A percentile compares a stretch with the other conserved stretches of the same genome.
phyloP scores from a whole-genome alignment of 257 asterid species.

The Jacaranda copaia region DNA sequence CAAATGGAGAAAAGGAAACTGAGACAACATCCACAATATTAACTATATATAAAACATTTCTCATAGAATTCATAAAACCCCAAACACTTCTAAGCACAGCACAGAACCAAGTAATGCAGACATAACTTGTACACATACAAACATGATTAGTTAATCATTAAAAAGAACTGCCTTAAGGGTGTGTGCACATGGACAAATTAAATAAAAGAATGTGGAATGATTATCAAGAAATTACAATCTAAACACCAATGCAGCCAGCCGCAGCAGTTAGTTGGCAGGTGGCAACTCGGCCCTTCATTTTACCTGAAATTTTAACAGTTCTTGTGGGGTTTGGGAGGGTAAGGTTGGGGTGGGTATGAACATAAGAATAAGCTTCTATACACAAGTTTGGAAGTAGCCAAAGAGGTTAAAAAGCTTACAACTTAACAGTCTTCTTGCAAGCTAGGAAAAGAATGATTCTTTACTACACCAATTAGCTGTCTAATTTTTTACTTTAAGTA shows the following conservation, averaged over 20 bases:
- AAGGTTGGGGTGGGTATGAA: neutral
- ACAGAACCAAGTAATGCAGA: neutral
- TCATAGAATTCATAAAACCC: neutral
- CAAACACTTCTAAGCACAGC: slow-evolving; percentile 18
- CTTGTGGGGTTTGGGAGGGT: neutral
- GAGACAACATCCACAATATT: neutral
- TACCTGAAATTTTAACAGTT: slow-evolving; percentile 32
- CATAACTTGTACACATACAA: neutral
- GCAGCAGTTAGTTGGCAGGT: slow-evolving; percentile 23
- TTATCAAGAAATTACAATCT: slow-evolving; percentile 9
- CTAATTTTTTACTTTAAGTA: slow-evolving; percentile 31
- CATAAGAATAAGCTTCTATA: neutral
- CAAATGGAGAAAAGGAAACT: slow-evolving; percentile 12
- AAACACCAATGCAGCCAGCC: neutral
- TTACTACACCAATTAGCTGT: slow-evolving; percentile 35
- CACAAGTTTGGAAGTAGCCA: slow-evolving; percentile 1
- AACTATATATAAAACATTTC: neutral
- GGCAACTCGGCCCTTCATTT: slow-evolving; percentile 23
- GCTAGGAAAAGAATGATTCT: slow-evolving; percentile 74
- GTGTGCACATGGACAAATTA: slow-evolving; percentile 21
- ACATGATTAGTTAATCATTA: slow-evolving; percentile 31
- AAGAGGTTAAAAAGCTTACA: slow-evolving; percentile 27
- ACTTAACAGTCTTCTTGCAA: slow-evolving; percentile 52
- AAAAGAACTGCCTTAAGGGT: slow-evolving; percentile 3
- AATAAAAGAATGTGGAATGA: slow-evolving; percentile 11